Evolutionary conservation across 23 red algal species (phyloP).

Genomic region (Gracilaria caudata): DNA sequence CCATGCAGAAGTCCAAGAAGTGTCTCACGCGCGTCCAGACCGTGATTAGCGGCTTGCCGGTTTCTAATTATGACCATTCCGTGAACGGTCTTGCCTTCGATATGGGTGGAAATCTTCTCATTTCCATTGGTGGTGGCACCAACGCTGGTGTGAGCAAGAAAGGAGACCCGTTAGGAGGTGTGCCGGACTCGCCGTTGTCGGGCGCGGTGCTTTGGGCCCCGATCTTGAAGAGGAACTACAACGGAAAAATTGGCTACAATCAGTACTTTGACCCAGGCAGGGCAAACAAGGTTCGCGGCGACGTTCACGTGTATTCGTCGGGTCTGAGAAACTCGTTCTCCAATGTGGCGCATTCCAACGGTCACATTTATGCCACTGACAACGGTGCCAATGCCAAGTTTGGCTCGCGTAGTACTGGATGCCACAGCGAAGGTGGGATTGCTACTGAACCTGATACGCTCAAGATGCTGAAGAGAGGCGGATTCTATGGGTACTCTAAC

Average conservation of each 20-base stretch:
- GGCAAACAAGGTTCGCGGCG: conserved; percentile 54
- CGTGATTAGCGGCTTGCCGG: conserved; percentile 56
- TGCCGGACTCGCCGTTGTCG: conserved; percentile 70
- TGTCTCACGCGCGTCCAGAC: conserved; percentile 59
- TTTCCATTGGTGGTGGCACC: conserved; percentile 52
- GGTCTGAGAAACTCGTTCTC: conserved; percentile 67
- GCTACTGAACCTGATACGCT: conserved; percentile 58
- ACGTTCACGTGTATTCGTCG: conserved; percentile 46
- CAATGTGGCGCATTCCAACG: conserved; percentile 60
- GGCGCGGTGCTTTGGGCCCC: conserved; percentile 55
- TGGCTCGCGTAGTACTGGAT: conserved; percentile 44
- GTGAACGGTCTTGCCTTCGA: conserved; percentile 71
- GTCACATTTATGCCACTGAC: conserved; percentile 70
- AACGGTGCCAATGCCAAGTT: conserved; percentile 70
- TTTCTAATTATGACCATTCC: conserved; percentile 75
- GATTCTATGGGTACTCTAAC: conserved; percentile 74
- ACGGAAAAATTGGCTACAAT: conserved; percentile 57
- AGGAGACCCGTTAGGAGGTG: conserved; percentile 58
- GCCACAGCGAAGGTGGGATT: conserved; percentile 11
- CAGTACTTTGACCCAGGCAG: conserved; percentile 44
- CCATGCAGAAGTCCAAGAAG: conserved; percentile 40
- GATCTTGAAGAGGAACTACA: conserved; percentile 52
- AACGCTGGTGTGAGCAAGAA: conserved; percentile 63
- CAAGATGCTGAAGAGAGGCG: conserved; percentile 44
- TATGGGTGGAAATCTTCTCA: conserved; percentile 50